Evolutionary conservation across 768 basidiomycete species (phyloP).

Genomic region (Grammothele lineata): DNA sequence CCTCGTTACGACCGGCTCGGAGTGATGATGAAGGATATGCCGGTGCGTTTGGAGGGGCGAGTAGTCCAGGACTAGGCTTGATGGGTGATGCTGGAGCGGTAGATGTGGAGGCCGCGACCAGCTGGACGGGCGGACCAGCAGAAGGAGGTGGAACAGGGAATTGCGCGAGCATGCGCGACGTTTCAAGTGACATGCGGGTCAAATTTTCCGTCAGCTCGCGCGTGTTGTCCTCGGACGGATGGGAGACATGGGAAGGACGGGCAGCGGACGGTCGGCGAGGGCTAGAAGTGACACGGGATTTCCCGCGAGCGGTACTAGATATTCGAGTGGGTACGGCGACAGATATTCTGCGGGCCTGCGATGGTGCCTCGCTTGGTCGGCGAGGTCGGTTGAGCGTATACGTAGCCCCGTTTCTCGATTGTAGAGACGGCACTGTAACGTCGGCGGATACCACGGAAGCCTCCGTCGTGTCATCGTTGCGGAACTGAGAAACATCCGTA

Average conservation of each 20-base stretch:
- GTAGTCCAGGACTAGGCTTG: slow-evolving; percentile 5
- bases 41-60: slow-evolving; percentile 18
- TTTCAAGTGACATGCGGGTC: slow-evolving; percentile 41
- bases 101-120: slow-evolving; percentile 7
- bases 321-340: not conserved
- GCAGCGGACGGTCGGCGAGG: slow-evolving; percentile 36
- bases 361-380: not conserved
- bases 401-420: slow-evolving; percentile 6
- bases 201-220: slow-evolving; percentile 35
- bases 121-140: slow-evolving; percentile 9
- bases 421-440: slow-evolving; percentile 12
- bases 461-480: slow-evolving; percentile 7
- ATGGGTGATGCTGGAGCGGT: slow-evolving; percentile 6
- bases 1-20: slow-evolving; percentile 53
- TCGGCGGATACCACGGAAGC: slow-evolving; percentile 8
- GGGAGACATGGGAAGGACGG: slow-evolving; percentile 33
- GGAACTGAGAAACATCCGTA: slow-evolving; percentile 47
- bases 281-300: slow-evolving; percentile 27
- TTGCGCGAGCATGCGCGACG: slow-evolving; percentile 23
- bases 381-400: not conserved
- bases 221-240: slow-evolving; percentile 9
- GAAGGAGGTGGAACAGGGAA: slow-evolving; percentile 27
- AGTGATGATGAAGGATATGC: slow-evolving; percentile 50
- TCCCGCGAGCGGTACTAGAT: slow-evolving; percentile 7
- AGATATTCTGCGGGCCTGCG: slow-evolving; percentile 5